These are phyloP conservation scores for Paraphaeosphaeria minitans DNA, from an alignment of 2,329 filamentous ascomycete genomes.

Conservation along the genomic window DNA sequence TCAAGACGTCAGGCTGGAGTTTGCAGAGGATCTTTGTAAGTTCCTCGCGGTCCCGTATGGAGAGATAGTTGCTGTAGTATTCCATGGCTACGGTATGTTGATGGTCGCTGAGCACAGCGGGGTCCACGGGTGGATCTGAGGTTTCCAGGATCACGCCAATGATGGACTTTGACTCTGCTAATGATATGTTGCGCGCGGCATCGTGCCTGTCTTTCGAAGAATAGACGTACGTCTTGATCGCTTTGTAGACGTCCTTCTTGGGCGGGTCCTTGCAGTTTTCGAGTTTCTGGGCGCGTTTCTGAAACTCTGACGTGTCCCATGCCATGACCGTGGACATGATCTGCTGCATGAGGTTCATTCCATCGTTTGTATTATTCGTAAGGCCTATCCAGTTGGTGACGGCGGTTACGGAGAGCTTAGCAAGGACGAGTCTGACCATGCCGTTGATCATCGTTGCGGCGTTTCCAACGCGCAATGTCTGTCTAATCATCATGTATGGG, in stretches of 20 bases:
- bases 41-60: constrained; percentile 73
- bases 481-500: constrained; percentile 72
- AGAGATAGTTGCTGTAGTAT: constrained; percentile 73
- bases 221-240: constrained; percentile 64
- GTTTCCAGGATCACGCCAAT: constrained; percentile 67
- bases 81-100: constrained; percentile 70
- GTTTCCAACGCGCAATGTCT: constrained; percentile 77
- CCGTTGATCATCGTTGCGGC: constrained; percentile 81
- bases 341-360: constrained; percentile 79
- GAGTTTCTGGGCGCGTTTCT: constrained; percentile 67
- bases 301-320: constrained; percentile 75
- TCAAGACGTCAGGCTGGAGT: constrained; percentile 73
- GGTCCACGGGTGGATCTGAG: constrained; percentile 50
- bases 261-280: constrained; percentile 66
- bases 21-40: constrained; percentile 71
- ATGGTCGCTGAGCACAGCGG: constrained; percentile 57
- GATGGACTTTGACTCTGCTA: constrained; percentile 63
- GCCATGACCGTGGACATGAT: constrained; percentile 75
- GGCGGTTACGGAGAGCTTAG: constrained; percentile 76
- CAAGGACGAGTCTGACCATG: constrained; percentile 72
- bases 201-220: constrained; percentile 63
- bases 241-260: constrained; percentile 64
- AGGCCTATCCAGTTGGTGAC: constrained; percentile 81
- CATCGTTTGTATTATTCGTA: constrained; percentile 72
- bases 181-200: constrained; percentile 62